Percentiles rank a stretch among this genome's conserved stretches.
Evolutionary conservation across 441 rosid species (phyloP).

Genomic region (Gossypium trilobum): DNA sequence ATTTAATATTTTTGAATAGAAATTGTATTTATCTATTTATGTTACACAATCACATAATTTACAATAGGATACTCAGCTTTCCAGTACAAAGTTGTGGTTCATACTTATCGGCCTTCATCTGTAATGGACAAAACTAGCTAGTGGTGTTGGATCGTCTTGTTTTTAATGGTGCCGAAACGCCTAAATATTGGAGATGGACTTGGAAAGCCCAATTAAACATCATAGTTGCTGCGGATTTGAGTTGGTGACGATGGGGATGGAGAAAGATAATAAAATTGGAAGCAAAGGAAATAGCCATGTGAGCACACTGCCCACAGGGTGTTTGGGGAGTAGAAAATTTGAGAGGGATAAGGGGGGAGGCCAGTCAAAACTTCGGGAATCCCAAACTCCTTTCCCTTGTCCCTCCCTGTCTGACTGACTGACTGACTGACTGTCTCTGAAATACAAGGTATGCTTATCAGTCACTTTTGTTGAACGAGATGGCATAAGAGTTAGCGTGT

Average conservation of each 20-base stretch:
- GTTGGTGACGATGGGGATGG: not conserved
- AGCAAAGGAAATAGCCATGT: constrained; percentile 14
- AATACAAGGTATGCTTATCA: constrained; percentile 20
- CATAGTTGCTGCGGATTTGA: not conserved
- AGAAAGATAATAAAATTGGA: not conserved
- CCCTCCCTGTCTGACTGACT: constrained; percentile 12
- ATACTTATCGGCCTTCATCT: not conserved
- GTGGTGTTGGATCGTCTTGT: not conserved
- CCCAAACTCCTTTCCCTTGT: constrained; percentile 13
- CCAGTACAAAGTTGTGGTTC: not conserved
- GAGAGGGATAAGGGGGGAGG: constrained; percentile 2
- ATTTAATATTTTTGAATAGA: too few relatives aligned
- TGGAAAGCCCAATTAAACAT: not conserved
- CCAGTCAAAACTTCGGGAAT: constrained; percentile 40
- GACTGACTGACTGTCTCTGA: constrained; percentile 18
- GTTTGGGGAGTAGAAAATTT: constrained; percentile 13
- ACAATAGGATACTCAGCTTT: not conserved
- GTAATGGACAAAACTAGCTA: not conserved
- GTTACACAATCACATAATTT: not conserved
- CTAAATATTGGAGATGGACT: constrained; percentile 3
- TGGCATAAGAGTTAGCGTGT: constrained; percentile 27
- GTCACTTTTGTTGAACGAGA: constrained; percentile 26
- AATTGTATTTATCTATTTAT: too few relatives aligned
- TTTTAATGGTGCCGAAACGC: not conserved
- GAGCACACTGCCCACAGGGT: constrained; percentile 33